phyloP scores from a whole-genome alignment of 2,329 filamentous ascomycete species.

The Lachnellula cervina region DNA sequence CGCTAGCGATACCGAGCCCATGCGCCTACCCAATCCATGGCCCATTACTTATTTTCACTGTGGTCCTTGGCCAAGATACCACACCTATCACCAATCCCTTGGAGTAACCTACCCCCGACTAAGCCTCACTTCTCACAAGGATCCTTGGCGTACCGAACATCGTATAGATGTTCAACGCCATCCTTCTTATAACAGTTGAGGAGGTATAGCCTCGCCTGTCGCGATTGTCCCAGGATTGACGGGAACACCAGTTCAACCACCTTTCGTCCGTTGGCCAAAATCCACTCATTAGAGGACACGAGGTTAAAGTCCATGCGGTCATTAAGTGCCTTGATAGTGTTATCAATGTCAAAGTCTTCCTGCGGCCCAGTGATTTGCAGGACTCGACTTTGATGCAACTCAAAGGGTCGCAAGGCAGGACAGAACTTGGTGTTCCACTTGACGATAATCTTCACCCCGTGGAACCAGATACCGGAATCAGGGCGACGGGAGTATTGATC shows the following conservation, averaged over 20 bases:
- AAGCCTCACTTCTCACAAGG: not conserved
- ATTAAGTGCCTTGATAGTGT: constrained; percentile 3
- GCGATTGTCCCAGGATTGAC: constrained; percentile 1
- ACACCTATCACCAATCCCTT: not conserved
- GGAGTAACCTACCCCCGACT: not conserved
- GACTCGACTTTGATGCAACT: constrained; percentile 9
- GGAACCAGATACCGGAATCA: constrained; percentile 4
- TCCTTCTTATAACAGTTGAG: not conserved
- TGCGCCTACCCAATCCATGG: no score
- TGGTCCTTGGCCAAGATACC: not conserved
- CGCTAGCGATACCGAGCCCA: no score
- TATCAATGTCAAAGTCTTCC: not conserved
- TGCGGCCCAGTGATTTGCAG: constrained; percentile 8
- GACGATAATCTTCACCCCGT: constrained; percentile 2
- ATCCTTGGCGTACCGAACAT: not conserved
- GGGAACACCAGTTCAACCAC: constrained; percentile 5
- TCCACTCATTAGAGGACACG: not conserved
- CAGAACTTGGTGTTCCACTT: constrained; percentile 12
- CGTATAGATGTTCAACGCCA: not conserved
- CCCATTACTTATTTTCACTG: no score
- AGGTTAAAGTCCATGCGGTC: constrained; percentile 12
- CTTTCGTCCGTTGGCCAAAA: not conserved
- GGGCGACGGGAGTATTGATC: not conserved
- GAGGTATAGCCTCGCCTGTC: constrained; percentile 4
- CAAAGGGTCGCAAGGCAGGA: not conserved